Conservation (phyloP, 2,329 filamentous ascomycete genomes). For the Fusarium neocosmosporiellum region DNA sequence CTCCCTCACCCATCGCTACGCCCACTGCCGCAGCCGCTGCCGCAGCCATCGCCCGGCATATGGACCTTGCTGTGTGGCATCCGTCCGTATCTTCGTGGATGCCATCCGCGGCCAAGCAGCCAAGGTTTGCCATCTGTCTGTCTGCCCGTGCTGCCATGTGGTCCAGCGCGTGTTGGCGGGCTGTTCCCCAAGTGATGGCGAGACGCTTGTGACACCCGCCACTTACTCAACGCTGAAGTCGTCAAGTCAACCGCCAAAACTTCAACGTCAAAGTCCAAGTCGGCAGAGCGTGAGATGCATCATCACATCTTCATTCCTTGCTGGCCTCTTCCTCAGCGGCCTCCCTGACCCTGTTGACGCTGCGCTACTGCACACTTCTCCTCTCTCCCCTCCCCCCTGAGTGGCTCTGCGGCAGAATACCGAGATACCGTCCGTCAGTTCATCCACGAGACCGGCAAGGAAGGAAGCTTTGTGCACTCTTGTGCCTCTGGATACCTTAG, state of each 20-base stretch:
- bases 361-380: neutral
- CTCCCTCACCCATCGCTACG: neutral
- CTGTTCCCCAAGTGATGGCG: neutral
- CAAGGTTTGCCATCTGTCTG: neutral
- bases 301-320: neutral
- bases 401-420: neutral
- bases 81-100: neutral
- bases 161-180: neutral
- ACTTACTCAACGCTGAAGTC: neutral
- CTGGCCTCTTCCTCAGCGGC: neutral
- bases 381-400: neutral
- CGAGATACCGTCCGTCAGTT: neutral
- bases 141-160: neutral
- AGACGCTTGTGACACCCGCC: conserved; percentile 3
- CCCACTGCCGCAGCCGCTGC: neutral
- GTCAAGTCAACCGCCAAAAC: neutral
- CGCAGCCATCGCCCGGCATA: conserved; percentile 1
- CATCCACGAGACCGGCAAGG: neutral
- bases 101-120: neutral
- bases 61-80: neutral
- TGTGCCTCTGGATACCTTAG: conserved; percentile 3
- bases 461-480: conserved; percentile 5
- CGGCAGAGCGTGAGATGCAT: neutral
- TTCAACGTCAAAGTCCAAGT: neutral
- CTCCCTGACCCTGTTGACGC: neutral